These are phyloP conservation scores for Zygosaccharomyces pseudobailii DNA, from an alignment of 1,139 yeast species.

Conservation along the genomic window DNA sequence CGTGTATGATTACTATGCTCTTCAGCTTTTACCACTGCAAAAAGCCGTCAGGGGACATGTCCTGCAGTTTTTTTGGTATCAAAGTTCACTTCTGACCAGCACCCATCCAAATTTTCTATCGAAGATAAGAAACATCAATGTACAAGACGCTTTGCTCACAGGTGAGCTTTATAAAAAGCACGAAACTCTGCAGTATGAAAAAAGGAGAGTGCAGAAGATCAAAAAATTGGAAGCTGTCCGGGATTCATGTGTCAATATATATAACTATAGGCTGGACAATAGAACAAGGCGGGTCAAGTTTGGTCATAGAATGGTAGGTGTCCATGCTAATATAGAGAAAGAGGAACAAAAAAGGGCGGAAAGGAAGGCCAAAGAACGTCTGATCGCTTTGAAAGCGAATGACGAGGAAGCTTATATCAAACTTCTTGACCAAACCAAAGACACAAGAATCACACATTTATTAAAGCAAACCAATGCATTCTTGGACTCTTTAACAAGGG, in stretches of 20 bases:
- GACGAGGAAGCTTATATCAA: slow-evolving; percentile 83
- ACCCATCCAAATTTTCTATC: slow-evolving; percentile 77
- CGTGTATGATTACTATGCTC: slow-evolving; percentile 41
- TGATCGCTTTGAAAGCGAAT: slow-evolving; percentile 77
- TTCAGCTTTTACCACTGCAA: slow-evolving; percentile 58
- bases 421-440: slow-evolving; percentile 75
- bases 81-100: slow-evolving; percentile 60
- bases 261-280: slow-evolving; percentile 33
- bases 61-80: slow-evolving; percentile 59
- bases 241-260: slow-evolving; percentile 30
- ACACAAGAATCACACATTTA: slow-evolving; percentile 75
- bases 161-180: slow-evolving; percentile 35
- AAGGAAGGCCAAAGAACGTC: slow-evolving; percentile 76
- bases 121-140: slow-evolving; percentile 51
- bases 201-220: slow-evolving; percentile 31
- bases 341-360: slow-evolving; percentile 74
- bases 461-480: slow-evolving; percentile 73
- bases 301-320: slow-evolving; percentile 37
- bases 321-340: slow-evolving; percentile 56
- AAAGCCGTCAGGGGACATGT: slow-evolving; percentile 61
- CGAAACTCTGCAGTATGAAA: slow-evolving; percentile 32
- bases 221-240: slow-evolving; percentile 33
- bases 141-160: slow-evolving; percentile 46
- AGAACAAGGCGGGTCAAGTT: slow-evolving; percentile 43
- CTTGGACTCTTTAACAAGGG: slow-evolving; percentile 70